Evolutionary conservation across 1,284 basidiomycete species (phyloP), one percentile per base, ranked within the genome.

Genomic region (Somion occarium): DNA sequence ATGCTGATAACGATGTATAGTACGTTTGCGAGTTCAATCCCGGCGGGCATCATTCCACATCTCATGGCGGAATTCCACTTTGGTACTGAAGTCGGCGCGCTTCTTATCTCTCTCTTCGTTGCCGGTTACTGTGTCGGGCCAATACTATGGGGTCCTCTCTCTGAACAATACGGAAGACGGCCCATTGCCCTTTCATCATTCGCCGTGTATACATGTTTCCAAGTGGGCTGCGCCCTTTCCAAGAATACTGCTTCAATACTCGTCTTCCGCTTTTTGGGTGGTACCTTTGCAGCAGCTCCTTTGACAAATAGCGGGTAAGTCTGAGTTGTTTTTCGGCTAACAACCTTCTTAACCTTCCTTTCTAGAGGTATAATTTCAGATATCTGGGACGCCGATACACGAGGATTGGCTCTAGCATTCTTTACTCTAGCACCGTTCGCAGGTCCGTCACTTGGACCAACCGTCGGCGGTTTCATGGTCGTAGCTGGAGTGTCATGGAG

Each of bases 391-490:
- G 60, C 61, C 1, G 63, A 63, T 52, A 66, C 62, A 11, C 67
- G 68, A 9, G 69, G 69, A 20, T 67, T 64, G 50, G 69, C 67
- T 1, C 59, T 70, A 38, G 62, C 66, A 1, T 49, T 67, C 26
- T 70, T 70, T 56, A 65, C 68, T 5, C 61, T 67, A 4, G 85
- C 88, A 3, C 91, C 91, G 1, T 92, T 93, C 59, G 85, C 86
- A 3, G 88, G 87, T n/a, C 82, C 82, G 2, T 72, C 74, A 0
- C 54, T 83, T 22, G 87, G 84, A 0, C 88, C 89, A 0, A 79
- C 83, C 37, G 78, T 87, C 11, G 78, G 78, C 39, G 84, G 88
- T 9, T 75, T 74, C 58, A 71, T 82, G 48, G 65, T 68, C 9
- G 69, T 75, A 18, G 61, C 65, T 5, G 72, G 75, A 34, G 69